Conservation (phyloP, 805 yeast species). For the Yarrowia keelungensis region DNA sequence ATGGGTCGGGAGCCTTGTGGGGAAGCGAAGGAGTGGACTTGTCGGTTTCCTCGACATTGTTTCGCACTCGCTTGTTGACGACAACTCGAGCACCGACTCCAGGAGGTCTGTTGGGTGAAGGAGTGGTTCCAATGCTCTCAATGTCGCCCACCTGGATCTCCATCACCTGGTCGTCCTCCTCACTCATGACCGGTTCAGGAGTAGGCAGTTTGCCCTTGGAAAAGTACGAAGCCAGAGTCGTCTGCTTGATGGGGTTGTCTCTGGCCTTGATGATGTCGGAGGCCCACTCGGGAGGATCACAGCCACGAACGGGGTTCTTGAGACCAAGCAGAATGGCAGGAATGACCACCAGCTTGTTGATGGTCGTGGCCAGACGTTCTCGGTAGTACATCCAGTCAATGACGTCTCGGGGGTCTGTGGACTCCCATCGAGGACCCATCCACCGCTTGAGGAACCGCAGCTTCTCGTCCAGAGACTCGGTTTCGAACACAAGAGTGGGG, state of each 20-base stretch:
- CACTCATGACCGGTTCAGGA: constrained; percentile 46
- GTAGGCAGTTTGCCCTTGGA: constrained; percentile 51
- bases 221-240: constrained; percentile 67
- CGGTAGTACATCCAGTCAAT: constrained; percentile 94
- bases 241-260: constrained; percentile 76
- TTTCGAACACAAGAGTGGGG: constrained; percentile 93
- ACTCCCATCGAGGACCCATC: constrained; percentile 80
- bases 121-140: constrained; percentile 66
- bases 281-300: constrained; percentile 94
- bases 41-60: not conserved
- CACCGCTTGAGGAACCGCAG: constrained; percentile 78
- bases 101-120: constrained; percentile 8
- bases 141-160: constrained; percentile 59
- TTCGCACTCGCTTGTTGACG: constrained; percentile 1
- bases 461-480: constrained; percentile 70
- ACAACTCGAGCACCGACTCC: constrained; percentile 24
- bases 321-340: constrained; percentile 96
- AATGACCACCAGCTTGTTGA: constrained; percentile 92
- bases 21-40: constrained; percentile 46
- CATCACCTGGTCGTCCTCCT: constrained; percentile 37
- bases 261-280: constrained; percentile 63
- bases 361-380: constrained; percentile 88
- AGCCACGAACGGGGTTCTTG: constrained; percentile 91
- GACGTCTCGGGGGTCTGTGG: constrained; percentile 85
- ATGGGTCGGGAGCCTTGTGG: constrained; percentile 46